Conservation (phyloP, 2,329 filamentous ascomycete species). For the Aspergillus pseudonomiae region DNA sequence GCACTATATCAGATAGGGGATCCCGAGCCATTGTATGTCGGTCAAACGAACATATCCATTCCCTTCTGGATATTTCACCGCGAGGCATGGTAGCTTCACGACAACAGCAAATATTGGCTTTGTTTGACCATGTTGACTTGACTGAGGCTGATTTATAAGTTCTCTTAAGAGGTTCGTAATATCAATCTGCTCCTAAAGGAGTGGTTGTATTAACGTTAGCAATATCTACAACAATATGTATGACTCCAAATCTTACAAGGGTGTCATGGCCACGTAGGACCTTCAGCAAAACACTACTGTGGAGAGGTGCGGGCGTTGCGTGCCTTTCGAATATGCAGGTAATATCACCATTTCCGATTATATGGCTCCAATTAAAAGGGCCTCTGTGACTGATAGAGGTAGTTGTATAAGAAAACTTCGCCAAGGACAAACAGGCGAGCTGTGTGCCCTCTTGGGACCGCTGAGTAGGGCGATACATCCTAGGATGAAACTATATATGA, state of each 20-base stretch:
- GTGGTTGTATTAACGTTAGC: neutral
- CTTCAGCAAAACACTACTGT: conserved; percentile 32
- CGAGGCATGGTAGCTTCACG: conserved; percentile 49
- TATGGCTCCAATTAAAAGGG: conserved; percentile 49
- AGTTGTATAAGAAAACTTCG: conserved; percentile 51
- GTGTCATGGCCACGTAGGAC: conserved; percentile 37
- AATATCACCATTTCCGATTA: conserved; percentile 41
- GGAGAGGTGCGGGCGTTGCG: conserved; percentile 9
- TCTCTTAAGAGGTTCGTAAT: conserved; percentile 37
- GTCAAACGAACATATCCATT: conserved; percentile 30
- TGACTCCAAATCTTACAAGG: conserved; percentile 35
- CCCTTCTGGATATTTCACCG: conserved; percentile 44
- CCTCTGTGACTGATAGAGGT: conserved; percentile 39
- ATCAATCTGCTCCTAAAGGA: conserved; percentile 46
- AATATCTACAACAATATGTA: neutral
- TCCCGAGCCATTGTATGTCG: neutral
- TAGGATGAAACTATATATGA: neutral
- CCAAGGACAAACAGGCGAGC: conserved; percentile 32
- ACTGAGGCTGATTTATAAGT: conserved; percentile 19
- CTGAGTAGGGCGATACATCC: conserved; percentile 20
- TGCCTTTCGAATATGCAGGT: conserved; percentile 39
- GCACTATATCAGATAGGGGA: neutral
- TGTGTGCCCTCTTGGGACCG: conserved; percentile 13
- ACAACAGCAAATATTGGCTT: conserved; percentile 44
- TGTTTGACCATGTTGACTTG: conserved; percentile 20